A percentile compares a stretch with the other conserved stretches of the same genome.
phyloP scores from a whole-genome alignment of 768 basidiomycete species.

The Paxillus involutus region DNA sequence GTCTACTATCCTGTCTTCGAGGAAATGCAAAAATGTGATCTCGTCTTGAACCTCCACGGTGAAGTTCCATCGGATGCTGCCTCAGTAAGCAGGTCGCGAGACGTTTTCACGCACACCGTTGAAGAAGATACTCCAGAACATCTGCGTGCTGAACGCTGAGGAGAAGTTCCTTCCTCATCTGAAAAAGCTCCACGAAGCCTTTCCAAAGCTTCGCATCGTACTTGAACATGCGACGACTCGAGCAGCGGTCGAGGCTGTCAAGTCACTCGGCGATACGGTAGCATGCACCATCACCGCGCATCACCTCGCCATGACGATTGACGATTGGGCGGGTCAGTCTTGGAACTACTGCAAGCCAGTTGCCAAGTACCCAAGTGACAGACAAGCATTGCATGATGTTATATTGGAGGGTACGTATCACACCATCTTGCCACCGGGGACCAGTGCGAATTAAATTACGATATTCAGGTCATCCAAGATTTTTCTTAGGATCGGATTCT shows the following conservation, averaged over 20 bases:
- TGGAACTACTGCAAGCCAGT: constrained; percentile 98
- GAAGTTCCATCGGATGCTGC: constrained; percentile 88
- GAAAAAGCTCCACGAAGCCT: constrained; percentile 72
- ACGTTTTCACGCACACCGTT: neutral
- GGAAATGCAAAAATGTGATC: constrained; percentile 89
- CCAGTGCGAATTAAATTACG: neutral
- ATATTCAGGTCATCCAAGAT: constrained; percentile 77
- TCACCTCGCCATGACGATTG: constrained; percentile 90
- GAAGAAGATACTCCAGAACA: constrained; percentile 53
- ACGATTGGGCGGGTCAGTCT: constrained; percentile 95
- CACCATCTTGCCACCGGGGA: neutral
- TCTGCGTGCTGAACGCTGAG: constrained; percentile 93
- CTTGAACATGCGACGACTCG: constrained; percentile 96
- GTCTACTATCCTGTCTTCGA: constrained; percentile 91
- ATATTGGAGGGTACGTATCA: constrained; percentile 62
- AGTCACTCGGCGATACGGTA: constrained; percentile 75
- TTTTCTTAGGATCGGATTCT: constrained; percentile 97
- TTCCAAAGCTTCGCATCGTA: constrained; percentile 91
- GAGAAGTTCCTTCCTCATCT: constrained; percentile 87
- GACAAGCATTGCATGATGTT: constrained; percentile 76
- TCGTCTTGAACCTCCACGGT: constrained; percentile 97
- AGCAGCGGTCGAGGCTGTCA: constrained; percentile 86
- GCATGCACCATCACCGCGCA: constrained; percentile 98
- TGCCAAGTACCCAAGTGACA: constrained; percentile 93
- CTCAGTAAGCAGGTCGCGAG: constrained; percentile 38